phyloP scores from a whole-genome alignment of 2,329 filamentous ascomycete species.

The Hymenoscyphus albidus region DNA sequence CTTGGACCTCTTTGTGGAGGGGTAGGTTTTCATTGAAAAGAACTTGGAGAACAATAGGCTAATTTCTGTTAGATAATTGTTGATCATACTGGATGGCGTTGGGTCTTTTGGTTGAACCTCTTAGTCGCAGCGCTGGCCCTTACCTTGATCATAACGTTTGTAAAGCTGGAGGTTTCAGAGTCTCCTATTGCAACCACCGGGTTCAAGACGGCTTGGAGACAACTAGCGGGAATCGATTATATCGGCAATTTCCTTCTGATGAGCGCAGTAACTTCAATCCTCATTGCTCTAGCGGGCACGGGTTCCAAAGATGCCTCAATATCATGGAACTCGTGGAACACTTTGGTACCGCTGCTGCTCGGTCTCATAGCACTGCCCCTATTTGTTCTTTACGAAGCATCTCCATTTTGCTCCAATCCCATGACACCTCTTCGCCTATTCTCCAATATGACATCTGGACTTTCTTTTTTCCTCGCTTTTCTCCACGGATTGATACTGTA shows the following conservation, averaged over 20 bases:
- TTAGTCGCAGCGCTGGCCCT: neutral
- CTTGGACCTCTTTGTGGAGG: slow-evolving; percentile 6
- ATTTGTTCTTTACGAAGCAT: slow-evolving; percentile 4
- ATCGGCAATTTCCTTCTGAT: slow-evolving; percentile 6
- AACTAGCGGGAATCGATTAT: slow-evolving; percentile 4
- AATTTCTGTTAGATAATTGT: slow-evolving; percentile 1
- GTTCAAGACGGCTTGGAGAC: neutral
- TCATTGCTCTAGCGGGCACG: neutral
- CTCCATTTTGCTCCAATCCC: slow-evolving; percentile 9
- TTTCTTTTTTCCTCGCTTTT: slow-evolving; percentile 36
- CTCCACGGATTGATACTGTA: slow-evolving; percentile 37
- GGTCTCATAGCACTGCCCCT: neutral
- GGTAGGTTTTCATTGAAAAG: neutral
- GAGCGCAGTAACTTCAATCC: neutral
- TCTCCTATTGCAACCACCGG: neutral
- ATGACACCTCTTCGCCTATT: slow-evolving; percentile 10
- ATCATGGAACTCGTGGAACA: slow-evolving; percentile 10
- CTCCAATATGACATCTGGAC: slow-evolving; percentile 1
- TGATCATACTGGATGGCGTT: slow-evolving; percentile 2
- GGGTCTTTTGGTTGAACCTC: slow-evolving; percentile 7
- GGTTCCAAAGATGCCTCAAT: slow-evolving; percentile 2
- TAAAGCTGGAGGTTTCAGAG: neutral
- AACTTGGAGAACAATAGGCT: neutral
- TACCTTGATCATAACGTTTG: neutral
- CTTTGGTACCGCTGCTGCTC: slow-evolving; percentile 5